Percentiles rank a stretch among this genome's conserved stretches.
phyloP scores from a whole-genome alignment of 345 rosid genomes.

The Eucalyptus tenuipes region DNA sequence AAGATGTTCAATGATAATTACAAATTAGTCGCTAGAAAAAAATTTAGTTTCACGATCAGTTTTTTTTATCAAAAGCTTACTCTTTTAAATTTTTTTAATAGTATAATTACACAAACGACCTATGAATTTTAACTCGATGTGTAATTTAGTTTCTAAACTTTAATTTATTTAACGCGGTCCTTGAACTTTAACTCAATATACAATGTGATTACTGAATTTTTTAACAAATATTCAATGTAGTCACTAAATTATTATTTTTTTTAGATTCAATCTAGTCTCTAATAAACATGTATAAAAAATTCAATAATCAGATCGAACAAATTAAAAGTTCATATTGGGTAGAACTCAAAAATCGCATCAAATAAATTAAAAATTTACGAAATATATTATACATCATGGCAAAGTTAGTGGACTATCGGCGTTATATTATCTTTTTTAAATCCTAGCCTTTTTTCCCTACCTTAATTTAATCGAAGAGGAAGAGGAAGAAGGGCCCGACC shows the following conservation, averaged over 20 bases:
- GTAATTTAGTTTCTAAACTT: no score
- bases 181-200: accelerated
- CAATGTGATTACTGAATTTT: accelerated
- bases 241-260: no score
- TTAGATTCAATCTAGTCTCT: no score
- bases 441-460: not conserved
- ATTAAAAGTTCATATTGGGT: accelerated
- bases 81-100: not conserved
- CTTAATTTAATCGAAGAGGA: not conserved
- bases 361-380: no score
- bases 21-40: accelerated
- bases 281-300: no score
- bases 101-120: accelerated
- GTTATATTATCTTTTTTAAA: not conserved
- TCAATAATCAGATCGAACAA: accelerated
- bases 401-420: no score
- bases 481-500: not conserved
- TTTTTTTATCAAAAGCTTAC: accelerated
- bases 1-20: not conserved
- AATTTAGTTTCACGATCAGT: accelerated
- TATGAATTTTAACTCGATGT: no score
- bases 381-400: accelerated
- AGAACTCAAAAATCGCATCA: accelerated
- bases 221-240: no score
- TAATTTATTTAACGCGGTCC: accelerated